Percentiles rank a stretch among this genome's conserved stretches.
Conservation (phyloP, 2,329 filamentous ascomycete species). For the Aspergillus pseudonomiae region DNA sequence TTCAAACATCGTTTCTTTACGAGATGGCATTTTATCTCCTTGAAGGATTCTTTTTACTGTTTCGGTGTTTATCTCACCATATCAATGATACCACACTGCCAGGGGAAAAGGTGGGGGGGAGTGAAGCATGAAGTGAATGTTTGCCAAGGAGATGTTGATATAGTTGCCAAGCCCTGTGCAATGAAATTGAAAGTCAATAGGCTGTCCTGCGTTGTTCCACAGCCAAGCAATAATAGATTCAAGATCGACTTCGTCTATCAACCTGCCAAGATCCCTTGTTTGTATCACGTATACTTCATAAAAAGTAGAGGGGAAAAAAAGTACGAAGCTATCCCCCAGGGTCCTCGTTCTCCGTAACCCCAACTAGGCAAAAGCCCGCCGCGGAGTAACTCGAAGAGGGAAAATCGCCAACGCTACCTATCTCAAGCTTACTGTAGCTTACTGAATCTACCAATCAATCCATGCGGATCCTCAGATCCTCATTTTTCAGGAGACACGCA, state of each 20-base stretch:
- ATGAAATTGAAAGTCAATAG: slow-evolving; percentile 16
- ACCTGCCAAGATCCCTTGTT: slow-evolving; percentile 1
- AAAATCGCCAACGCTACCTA: neutral
- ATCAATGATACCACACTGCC: slow-evolving; percentile 16
- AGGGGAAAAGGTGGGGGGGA: neutral
- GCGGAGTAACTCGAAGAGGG: neutral
- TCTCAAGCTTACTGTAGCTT: neutral
- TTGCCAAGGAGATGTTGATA: slow-evolving; percentile 22
- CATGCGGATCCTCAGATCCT: neutral
- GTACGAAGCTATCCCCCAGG: neutral
- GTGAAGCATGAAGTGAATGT: neutral
- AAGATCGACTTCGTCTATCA: slow-evolving; percentile 2
- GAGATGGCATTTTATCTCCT: neutral
- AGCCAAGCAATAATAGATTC: slow-evolving; percentile 23
- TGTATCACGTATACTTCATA: neutral
- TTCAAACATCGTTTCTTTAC: slow-evolving; percentile 4
- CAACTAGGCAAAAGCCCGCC: neutral
- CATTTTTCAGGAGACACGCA: neutral
- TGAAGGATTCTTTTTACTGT: neutral
- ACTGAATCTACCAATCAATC: neutral
- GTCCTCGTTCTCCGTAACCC: neutral
- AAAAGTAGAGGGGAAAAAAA: neutral
- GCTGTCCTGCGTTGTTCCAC: slow-evolving; percentile 18
- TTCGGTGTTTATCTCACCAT: slow-evolving; percentile 4
- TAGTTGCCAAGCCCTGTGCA: slow-evolving; percentile 24